Conservation (phyloP, 2,329 filamentous ascomycete species). For the Fusarium sp. region DNA sequence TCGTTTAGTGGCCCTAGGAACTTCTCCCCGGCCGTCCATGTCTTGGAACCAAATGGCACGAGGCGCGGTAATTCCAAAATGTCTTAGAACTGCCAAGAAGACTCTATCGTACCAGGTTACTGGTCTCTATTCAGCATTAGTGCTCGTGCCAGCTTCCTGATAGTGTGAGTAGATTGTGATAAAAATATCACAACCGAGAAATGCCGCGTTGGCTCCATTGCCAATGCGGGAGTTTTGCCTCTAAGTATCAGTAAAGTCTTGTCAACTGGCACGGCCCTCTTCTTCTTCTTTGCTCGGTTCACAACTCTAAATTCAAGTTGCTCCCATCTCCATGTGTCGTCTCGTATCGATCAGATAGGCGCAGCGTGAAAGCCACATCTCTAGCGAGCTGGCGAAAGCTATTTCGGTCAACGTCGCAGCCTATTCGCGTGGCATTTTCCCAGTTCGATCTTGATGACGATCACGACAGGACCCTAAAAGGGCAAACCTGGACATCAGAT, state of each 20-base stretch:
- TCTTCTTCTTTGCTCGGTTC: not conserved
- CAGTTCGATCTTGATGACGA: not conserved
- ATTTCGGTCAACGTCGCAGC: not conserved
- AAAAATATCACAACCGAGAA: conserved; percentile 1
- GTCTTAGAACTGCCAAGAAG: conserved; percentile 10
- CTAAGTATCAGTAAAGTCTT: not conserved
- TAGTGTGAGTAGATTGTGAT: not conserved
- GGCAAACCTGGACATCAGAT: conserved; percentile 15
- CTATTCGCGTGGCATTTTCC: not conserved
- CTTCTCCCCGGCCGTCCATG: conserved; percentile 10
- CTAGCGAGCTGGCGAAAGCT: not conserved
- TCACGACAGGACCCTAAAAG: conserved; percentile 1
- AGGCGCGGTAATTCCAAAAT: conserved; percentile 1
- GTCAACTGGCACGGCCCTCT: conserved; percentile 20
- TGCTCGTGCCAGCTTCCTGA: not conserved
- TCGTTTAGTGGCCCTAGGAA: conserved; percentile 14
- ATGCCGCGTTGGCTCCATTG: conserved; percentile 2
- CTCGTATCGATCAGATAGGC: not conserved
- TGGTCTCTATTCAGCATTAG: not conserved
- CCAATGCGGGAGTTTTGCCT: not conserved
- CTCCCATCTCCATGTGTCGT: not conserved
- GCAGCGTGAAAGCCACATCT: not conserved
- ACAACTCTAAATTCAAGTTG: not conserved
- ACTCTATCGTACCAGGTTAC: conserved; percentile 6
- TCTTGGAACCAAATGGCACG: conserved; percentile 6